Base-by-base conservation (phyloP, 2,329 filamentous ascomycete species). In the Aspergillus fischeri region DNA sequence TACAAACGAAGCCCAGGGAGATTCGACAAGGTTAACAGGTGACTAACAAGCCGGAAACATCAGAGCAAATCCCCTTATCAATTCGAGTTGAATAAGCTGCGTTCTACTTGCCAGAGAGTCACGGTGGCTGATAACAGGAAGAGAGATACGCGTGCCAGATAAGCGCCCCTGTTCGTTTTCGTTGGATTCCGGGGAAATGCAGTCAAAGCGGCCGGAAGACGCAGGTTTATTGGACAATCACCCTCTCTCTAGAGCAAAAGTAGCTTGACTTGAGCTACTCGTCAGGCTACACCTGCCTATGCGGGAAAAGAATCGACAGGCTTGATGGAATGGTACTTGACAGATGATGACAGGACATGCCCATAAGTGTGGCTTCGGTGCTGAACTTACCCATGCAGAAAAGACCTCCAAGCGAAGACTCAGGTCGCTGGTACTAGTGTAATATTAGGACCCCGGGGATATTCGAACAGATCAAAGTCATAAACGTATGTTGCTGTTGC, bases 241-340 rank as follows among this genome's bases (percentile, higher is more conserved):
- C 20, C 1, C 25, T 47, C 21, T 14, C 11, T 14, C 4, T 10
- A 24, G 11, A 45, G 11, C 10, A 47, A 14, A 47, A 14, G 24
- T 25, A 53, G 27, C 51, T 45, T 21, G 42, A 44, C 55, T 41
- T 28, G 17, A n/a, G 49, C 55, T 55, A 44, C 20, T 47, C 17
- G 14, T 29, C 51, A 61, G 66, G 58, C n/a, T 68, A 57, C 53
- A 70, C 62, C 59, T 70, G 56, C 67, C 65, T 24, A 44, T 50
- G 55, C 58, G 49, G 66, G 66, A 57, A 57, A 55, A 54, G 60
- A 51, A 24, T 47, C 21, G 44, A 47, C 20, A 24, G 42, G 20
- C 14, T 21, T 24, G 42, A 24, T 24, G 20, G 10, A 21, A 38
- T 8, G 32, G 7, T 38, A 17, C 32, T 38, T 38, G 32, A 38